Evolutionary conservation across 2,329 filamentous ascomycete genomes (phyloP), one percentile per base, ranked within the genome.

Genomic region (Bipolaris victoriae): DNA sequence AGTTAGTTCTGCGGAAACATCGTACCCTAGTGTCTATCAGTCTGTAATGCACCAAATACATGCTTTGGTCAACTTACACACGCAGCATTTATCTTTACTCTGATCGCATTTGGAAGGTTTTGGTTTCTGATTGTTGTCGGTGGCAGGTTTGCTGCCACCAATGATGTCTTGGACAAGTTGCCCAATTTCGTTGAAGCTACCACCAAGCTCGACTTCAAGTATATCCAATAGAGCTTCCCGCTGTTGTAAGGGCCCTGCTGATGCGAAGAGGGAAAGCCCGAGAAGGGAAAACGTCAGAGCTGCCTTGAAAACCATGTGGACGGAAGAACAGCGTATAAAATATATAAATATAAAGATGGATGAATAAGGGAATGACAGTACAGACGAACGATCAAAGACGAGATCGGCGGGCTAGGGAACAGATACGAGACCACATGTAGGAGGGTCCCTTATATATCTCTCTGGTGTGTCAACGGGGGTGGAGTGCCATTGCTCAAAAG

Each of bases 1-100:
- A 1, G 68, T 70, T 39, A 76, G 68, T 15, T 71, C 71, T 16
- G 60, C 60, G 7, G 71, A 72, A 10, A 76, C 67, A 31, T 75
- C 72, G 4, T 60, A 73, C 73, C 72, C 64, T 47, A 16, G 43
- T 11, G 39, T 3, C 35, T 52, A 37, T 67, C 52, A 67, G 60
- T 52, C 22, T 45, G 22, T 9, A 35, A 10, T 37, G 31, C 6
- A n/a, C 4, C 35, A 9, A 36, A 39, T 24, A 58, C 40, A 16
- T 44, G 4, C 3, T 39, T 7, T 31, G 46, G 15, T 35, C 10
- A 26, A 65, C 67, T 47, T 57, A 74, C 72, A 76, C 16, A 63
- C 50, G 39, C 73, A 76, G 56, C 72, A 76, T 13, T 63, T 52
- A 33, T 75, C 71, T n/a, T 13, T 5, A 1, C 43, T 49, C 18